phyloP scores from a whole-genome alignment of 768 basidiomycete species.

The Auriscalpium vulgare region DNA sequence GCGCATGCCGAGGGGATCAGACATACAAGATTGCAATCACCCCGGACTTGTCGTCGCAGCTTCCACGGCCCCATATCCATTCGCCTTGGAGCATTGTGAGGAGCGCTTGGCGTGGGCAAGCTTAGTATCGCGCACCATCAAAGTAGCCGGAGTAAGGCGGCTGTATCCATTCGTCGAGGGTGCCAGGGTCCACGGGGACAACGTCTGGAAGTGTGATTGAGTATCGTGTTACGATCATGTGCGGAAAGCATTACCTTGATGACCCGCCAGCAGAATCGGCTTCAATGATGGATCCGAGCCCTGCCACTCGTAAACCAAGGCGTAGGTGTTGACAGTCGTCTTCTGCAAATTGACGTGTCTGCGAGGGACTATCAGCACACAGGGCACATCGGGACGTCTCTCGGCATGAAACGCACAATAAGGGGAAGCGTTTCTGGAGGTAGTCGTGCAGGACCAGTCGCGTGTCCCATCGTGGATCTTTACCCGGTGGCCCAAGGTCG shows the following conservation, averaged over 20 bases:
- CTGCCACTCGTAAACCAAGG: conserved; percentile 65
- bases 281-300: conserved; percentile 56
- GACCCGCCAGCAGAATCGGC: conserved; percentile 60
- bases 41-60: conserved; percentile 35
- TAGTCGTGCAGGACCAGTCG: conserved; percentile 27
- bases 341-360: conserved; percentile 54
- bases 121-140: conserved; percentile 21
- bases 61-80: conserved; percentile 42
- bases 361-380: too few relatives aligned
- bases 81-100: conserved; percentile 15
- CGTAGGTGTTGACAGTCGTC: conserved; percentile 71
- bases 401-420: conserved; percentile 22
- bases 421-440: conserved; percentile 31
- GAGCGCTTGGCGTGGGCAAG: too few relatives aligned
- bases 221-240: neutral
- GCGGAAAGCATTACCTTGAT: conserved; percentile 42
- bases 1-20: neutral
- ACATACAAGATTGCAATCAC: conserved; percentile 29
- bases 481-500: conserved; percentile 18
- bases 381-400: too few relatives aligned
- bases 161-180: conserved; percentile 36
- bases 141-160: conserved; percentile 44
- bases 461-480: conserved; percentile 28
- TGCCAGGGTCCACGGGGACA: conserved; percentile 41
- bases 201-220: conserved; percentile 28